phyloP scores from a whole-genome alignment of 1,284 basidiomycete species.

The Gomphus sp. region DNA sequence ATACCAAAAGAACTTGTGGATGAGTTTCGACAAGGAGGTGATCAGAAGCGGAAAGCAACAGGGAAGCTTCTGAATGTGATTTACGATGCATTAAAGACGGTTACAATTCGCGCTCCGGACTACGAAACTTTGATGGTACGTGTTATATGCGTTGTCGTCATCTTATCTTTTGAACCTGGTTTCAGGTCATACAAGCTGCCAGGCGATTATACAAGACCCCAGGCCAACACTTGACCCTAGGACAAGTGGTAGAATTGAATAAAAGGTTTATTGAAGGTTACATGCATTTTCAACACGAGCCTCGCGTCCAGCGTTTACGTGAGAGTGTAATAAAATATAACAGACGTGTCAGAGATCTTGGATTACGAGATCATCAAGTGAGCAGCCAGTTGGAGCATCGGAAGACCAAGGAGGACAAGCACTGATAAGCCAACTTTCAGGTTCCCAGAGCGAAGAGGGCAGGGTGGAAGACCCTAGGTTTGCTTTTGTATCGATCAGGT shows the following conservation, averaged over 20 bases:
- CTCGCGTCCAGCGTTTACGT: slow-evolving; percentile 77
- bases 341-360: slow-evolving; percentile 82
- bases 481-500: slow-evolving; percentile 79
- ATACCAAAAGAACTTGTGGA: slow-evolving; percentile 81
- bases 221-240: slow-evolving; percentile 88
- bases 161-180: not conserved
- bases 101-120: slow-evolving; percentile 93
- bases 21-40: slow-evolving; percentile 87
- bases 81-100: slow-evolving; percentile 95
- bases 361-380: slow-evolving; percentile 97
- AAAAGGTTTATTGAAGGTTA: slow-evolving; percentile 94
- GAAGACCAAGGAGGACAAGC: not conserved
- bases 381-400: slow-evolving; percentile 8
- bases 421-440: slow-evolving; percentile 25
- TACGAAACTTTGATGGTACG: slow-evolving; percentile 95
- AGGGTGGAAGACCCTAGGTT: slow-evolving; percentile 80
- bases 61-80: slow-evolving; percentile 86
- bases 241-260: slow-evolving; percentile 96
- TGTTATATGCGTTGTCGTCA: slow-evolving; percentile 1
- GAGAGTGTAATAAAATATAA: slow-evolving; percentile 92
- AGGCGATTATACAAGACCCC: slow-evolving; percentile 92
- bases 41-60: slow-evolving; percentile 86
- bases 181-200: slow-evolving; percentile 88
- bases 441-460: slow-evolving; percentile 77
- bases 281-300: slow-evolving; percentile 88